Percentiles rank a stretch among this genome's conserved stretches.
Conservation (phyloP, 2,329 filamentous ascomycete species). For the Scorias spongiosa region DNA sequence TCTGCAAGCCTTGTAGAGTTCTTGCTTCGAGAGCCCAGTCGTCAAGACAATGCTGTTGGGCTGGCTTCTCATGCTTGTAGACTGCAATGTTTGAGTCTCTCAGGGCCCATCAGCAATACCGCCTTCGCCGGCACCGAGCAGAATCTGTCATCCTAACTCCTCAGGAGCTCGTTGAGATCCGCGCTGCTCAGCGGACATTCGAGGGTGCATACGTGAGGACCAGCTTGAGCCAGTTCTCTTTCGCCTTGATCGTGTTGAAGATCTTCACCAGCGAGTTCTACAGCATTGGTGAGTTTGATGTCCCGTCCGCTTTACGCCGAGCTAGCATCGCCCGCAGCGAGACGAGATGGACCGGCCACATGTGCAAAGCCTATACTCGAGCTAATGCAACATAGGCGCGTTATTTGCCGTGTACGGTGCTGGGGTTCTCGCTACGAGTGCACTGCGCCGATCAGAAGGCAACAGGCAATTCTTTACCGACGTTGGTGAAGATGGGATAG, state of each 20-base stretch:
- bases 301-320: background rate
- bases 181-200: constrained; percentile 88
- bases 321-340: background rate
- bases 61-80: no score
- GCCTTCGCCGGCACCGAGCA: constrained; percentile 67
- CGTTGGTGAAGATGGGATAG: constrained; percentile 43
- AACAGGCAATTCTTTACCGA: constrained; percentile 82
- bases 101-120: constrained; percentile 59
- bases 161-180: constrained; percentile 81
- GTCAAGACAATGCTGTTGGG: no score
- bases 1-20: no score
- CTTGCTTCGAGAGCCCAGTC: no score
- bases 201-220: constrained; percentile 95
- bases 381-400: constrained; percentile 31
- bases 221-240: constrained; percentile 85
- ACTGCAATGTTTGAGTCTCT: constrained; percentile 23
- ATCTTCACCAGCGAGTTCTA: constrained; percentile 97
- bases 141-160: constrained; percentile 68
- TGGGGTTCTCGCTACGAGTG: constrained; percentile 65
- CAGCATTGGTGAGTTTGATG: constrained; percentile 48
- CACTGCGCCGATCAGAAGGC: constrained; percentile 78
- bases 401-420: constrained; percentile 85
- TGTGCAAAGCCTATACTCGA: no score
- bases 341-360: no score
- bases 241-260: constrained; percentile 84